A percentile compares a stretch with the other conserved stretches of the same genome.
Conservation (phyloP, 1,284 basidiomycete genomes). For the Trichosporon ovoides region DNA sequence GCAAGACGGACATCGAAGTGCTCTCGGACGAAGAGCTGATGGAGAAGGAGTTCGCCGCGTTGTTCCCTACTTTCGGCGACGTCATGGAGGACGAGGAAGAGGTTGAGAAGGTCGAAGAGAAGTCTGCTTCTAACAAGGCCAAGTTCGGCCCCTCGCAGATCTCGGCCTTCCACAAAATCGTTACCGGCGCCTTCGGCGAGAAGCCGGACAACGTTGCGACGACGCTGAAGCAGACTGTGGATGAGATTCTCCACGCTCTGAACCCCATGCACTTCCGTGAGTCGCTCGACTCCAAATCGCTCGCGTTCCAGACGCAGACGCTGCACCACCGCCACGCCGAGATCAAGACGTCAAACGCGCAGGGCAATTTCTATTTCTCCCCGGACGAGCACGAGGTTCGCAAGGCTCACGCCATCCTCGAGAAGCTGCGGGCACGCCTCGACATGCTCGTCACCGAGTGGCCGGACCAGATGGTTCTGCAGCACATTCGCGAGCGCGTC, state of each 20-base stretch:
- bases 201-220: background rate
- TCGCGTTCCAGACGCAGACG: slow-evolving; percentile 34
- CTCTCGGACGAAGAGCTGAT: slow-evolving; percentile 69
- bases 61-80: slow-evolving; percentile 79
- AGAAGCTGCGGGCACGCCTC: slow-evolving; percentile 57
- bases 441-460: slow-evolving; percentile 65
- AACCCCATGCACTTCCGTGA: slow-evolving; percentile 25
- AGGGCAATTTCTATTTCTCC: slow-evolving; percentile 73
- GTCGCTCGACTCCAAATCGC: slow-evolving; percentile 29
- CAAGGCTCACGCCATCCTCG: slow-evolving; percentile 58
- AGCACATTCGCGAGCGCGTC: slow-evolving; percentile 74
- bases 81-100: slow-evolving; percentile 40
- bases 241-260: slow-evolving; percentile 27
- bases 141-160: slow-evolving; percentile 27
- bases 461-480: slow-evolving; percentile 96
- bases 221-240: slow-evolving; percentile 23
- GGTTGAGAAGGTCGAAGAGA: slow-evolving; percentile 5
- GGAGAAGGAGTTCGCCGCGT: slow-evolving; percentile 68
- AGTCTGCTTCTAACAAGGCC: slow-evolving; percentile 8
- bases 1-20: slow-evolving; percentile 58
- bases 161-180: slow-evolving; percentile 31
- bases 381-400: slow-evolving; percentile 64
- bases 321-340: slow-evolving; percentile 37
- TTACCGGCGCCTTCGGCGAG: slow-evolving; percentile 21
- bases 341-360: slow-evolving; percentile 48